Evolutionary conservation across 1,284 basidiomycete species (phyloP).

Genomic region (Puccinia brachypodii): DNA sequence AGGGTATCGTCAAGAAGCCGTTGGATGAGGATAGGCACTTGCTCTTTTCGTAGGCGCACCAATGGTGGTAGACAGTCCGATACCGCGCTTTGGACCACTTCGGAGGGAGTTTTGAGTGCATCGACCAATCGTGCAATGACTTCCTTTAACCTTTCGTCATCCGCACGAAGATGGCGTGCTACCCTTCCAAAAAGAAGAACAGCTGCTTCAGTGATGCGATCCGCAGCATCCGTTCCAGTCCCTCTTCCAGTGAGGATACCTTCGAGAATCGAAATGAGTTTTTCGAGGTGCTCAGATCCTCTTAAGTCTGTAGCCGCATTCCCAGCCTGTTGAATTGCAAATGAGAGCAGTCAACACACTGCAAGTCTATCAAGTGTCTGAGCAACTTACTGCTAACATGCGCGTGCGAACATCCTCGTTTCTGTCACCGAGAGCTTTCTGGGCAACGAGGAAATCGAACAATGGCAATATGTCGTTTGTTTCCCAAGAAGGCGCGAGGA

Average conservation of each 20-base stretch:
- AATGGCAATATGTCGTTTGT: slow-evolving; percentile 71
- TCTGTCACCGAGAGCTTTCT: slow-evolving; percentile 84
- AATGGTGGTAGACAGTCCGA: slow-evolving; percentile 85
- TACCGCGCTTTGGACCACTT: slow-evolving; percentile 94
- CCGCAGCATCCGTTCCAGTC: slow-evolving; percentile 63
- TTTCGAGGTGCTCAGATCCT: slow-evolving; percentile 71
- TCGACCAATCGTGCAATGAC: slow-evolving; percentile 88
- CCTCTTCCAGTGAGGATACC: slow-evolving; percentile 63
- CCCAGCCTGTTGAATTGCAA: slow-evolving; percentile 63
- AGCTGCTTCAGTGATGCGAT: slow-evolving; percentile 89
- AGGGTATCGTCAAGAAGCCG: slow-evolving; percentile 74
- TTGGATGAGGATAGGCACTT: slow-evolving; percentile 68
- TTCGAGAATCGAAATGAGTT: slow-evolving; percentile 83
- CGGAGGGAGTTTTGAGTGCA: slow-evolving; percentile 89
- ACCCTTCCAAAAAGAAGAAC: slow-evolving; percentile 93
- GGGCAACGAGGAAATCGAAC: slow-evolving; percentile 80
- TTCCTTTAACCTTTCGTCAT: slow-evolving; percentile 73
- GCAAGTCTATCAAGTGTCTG: not conserved
- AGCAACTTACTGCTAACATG: slow-evolving; percentile 66
- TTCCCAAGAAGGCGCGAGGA: slow-evolving; percentile 70
- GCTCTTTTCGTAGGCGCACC: slow-evolving; percentile 68
- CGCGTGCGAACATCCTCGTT: slow-evolving; percentile 75
- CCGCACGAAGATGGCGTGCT: slow-evolving; percentile 78
- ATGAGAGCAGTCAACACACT: not conserved
- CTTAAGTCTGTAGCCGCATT: slow-evolving; percentile 78